Base-by-base conservation (phyloP, 1,139 yeast species). In the Scheffersomyces lignicola region DNA sequence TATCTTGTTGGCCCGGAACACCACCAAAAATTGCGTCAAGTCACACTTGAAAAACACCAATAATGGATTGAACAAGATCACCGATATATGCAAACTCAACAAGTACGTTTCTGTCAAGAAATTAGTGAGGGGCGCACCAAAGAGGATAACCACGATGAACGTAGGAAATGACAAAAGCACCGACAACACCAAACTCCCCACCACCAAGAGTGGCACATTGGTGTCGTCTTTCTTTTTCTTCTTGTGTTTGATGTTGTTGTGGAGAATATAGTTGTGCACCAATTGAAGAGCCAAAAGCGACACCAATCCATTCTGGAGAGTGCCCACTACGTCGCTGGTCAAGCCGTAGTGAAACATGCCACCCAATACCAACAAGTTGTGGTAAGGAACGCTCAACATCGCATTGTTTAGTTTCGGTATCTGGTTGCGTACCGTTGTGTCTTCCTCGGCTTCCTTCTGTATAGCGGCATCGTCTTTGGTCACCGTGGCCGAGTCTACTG, bases 41-140 rank as follows among this genome's bases (percentile, higher is more conserved):
- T 80, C 79, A 44, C 80, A 70, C 40, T 78, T 76, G 55, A 80
- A 78, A 26, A 76, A 70, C 32, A 79, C 67, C 16, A 85, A 66
- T 18, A 87, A 58, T 18, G 96, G 95, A 42, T 73, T 75, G 4
- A 83, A 68, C 0, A 81, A 63, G 33, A 89, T 56, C 23, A 80
- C 52, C 6, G 92, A 69, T 22, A 86, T 60, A 54, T 88, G 95
- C 13, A 73, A 61, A 0, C 95, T 70, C 35, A 87, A 62, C 7
- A 83, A 56, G 43, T 73, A 69, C 0, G 96, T 87, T 49, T 81
- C 83, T n/a, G 48, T 44, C 16, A 76, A 49, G 32, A 72, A 69
- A 1, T 76, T 65, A 2, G 79, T 65, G 28, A 85, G 66, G 15
- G 97, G 97, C 0, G 97, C 96, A 5, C 98, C 98, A 52, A 87